Evolutionary conservation across 2,329 filamentous ascomycete species (phyloP).

Genomic region (Orbilia quercus): DNA sequence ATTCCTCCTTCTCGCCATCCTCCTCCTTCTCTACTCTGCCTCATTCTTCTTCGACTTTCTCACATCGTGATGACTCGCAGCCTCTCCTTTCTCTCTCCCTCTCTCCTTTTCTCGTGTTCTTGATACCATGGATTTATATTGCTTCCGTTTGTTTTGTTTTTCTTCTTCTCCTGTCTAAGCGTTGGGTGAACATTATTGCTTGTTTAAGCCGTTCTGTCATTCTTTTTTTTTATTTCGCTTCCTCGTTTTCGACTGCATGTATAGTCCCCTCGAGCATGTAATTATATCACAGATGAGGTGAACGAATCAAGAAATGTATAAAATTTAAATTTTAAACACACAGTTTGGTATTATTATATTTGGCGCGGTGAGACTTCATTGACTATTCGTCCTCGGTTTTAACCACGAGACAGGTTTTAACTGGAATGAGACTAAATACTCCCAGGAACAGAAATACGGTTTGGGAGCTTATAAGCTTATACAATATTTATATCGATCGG

Average conservation of each 20-base stretch:
- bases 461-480: too few species aligned
- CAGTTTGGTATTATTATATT: too few species aligned
- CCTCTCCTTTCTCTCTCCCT: constrained; percentile 5
- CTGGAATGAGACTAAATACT: too few species aligned
- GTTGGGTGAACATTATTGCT: not conserved
- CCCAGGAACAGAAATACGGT: too few species aligned
- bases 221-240: not conserved
- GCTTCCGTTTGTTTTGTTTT: not conserved
- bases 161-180: not conserved
- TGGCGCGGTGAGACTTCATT: too few species aligned
- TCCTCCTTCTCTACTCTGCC: not conserved
- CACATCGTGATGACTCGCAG: not conserved
- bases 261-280: constrained; percentile 9
- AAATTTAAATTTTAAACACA: too few species aligned
- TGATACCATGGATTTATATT: constrained; percentile 32
- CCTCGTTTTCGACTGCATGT: not conserved
- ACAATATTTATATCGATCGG: too few species aligned
- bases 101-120: too few species aligned
- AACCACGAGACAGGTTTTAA: too few species aligned
- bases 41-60: too few species aligned
- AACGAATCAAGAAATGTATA: not conserved
- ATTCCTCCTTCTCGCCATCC: not conserved
- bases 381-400: too few species aligned
- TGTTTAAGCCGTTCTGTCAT: not conserved
- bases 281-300: constrained; percentile 17